Evolutionary conservation across 2,329 filamentous ascomycete species (phyloP), one percentile per base, ranked within the genome.

Genomic region (Penicillium sp.): DNA sequence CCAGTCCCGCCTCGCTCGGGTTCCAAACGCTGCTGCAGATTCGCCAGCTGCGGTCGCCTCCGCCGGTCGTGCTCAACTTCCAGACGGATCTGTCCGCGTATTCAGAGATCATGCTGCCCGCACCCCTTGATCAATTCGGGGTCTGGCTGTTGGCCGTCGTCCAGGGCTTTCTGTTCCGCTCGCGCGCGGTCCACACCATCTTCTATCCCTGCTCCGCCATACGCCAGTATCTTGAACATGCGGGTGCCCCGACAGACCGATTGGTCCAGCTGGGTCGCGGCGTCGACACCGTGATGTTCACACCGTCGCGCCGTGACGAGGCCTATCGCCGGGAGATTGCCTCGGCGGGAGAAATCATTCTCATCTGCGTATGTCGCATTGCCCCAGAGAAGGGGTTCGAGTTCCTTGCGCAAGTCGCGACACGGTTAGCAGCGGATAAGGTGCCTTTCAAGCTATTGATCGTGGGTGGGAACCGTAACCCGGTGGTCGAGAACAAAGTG

Each of bases 21-120:
- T 89, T 89, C 61, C 86, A 89, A 57, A 81, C 88, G 48, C 78
- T 89, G 69, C 74, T 88, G n/a, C 85, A 88, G 65, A 72, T 87
- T 45, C 79, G 83, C 40, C 84, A 87, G 58, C 77, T 87, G 48
- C 67, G 67, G 20, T 73, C 79, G 28, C 74, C 75, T 8, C 82
- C 83, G 38, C 79, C 84, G 1, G 74, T 87, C 1, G 75, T 88
- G 39, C 80, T 85, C 65, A 89, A 88, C 67, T 89, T 88, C 58
- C 86, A 89, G 68, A 89, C 86, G 1, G 86, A 89, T 63, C 73
- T 89, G 9, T 82, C 84, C 0, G 84, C 84, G 1, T 89, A 89
- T 66, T 85, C 83, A 62, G 78, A 81, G 44, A 87, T 89, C 45
- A 73, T 89, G n/a, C 86, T 89, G 54, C 84, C 85, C 0, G 72